Evolutionary conservation across 2,329 filamentous ascomycete species (phyloP), one percentile per base, ranked within the genome.

Genomic region (Lasiodiplodia theobromae): DNA sequence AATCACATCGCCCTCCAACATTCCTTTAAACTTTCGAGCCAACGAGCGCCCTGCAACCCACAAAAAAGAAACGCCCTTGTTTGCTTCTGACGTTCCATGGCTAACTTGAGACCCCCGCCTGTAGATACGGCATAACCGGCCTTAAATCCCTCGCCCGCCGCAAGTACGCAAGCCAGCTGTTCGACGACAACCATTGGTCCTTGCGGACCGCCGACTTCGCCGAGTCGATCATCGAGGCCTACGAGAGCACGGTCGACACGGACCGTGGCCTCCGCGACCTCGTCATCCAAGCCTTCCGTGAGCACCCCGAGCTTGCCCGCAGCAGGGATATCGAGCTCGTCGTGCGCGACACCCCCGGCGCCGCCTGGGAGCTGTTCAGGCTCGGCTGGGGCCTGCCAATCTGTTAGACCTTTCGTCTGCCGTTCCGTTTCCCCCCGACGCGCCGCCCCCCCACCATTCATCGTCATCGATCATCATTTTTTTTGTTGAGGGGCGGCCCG

Each of bases 281-380:
- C 58, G 78, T 85, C 65, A 76, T 84, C 58, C 82, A 85, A 70
- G 76, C 81, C 2, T 85, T 85, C 76, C 78, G 80, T 54, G 78
- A 74, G 18, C 81, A 85, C 67, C 83, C 83, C 18, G 77, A 81
- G 51, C 75, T 85, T 8, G 82, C 80, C 2, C 78, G 78, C 47
- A 82, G 83, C 16, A 77, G 79, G 57, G 83, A 84, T 60, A 78
- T 85, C n/a, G 81, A 81, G 69, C 72, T 76, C 31, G 76, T 78
- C 21, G 78, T 85, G 60, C 78, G 81, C 57, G 81, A 82, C 34
- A 83, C 81, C 16, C 82, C 83, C 2, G 77, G 76, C n/a, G 75
- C 85, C 47, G 82, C 83, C 12, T 81, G 82, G 70, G 83, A 85
- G 71, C 77, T 85, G 8, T 85, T 80, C 75, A 81, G 83, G 69